Conservation (phyloP, 1,139 yeast species). For the Suhomyces taliae region DNA sequence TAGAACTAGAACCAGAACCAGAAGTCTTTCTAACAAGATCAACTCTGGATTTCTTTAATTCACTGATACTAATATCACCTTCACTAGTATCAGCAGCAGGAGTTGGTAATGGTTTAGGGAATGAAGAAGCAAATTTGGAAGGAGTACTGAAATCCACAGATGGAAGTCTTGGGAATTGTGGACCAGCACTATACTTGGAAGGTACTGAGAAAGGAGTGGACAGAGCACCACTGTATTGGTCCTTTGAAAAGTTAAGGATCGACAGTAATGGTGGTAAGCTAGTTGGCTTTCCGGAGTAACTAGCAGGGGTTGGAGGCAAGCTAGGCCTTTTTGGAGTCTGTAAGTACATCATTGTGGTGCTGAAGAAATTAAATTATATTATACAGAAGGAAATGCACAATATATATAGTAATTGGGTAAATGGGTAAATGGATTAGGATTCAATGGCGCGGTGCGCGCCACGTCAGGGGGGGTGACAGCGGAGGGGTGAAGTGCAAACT, state of each 20-base stretch:
- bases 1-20: not conserved
- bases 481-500: not conserved
- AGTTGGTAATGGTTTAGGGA: constrained; percentile 3
- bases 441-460: not conserved
- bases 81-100: constrained; percentile 15
- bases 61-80: constrained; percentile 16
- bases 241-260: constrained; percentile 20
- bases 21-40: constrained; percentile 3
- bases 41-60: constrained; percentile 10
- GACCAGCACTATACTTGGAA: not conserved
- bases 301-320: constrained; percentile 29
- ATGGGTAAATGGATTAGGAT: not conserved
- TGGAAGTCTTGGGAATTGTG: constrained; percentile 6
- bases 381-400: not conserved
- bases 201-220: constrained; percentile 11
- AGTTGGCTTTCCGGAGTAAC: constrained; percentile 20
- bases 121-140: constrained; percentile 7
- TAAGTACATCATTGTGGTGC: constrained; percentile 14
- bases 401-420: not conserved
- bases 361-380: too few relatives aligned
- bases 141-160: constrained; percentile 13
- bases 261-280: constrained; percentile 47
- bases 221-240: constrained; percentile 4
- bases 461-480: constrained; percentile 3
- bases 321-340: constrained; percentile 34